These are phyloP conservation scores for Russula sp. DNA, from an alignment of 768 basidiomycete genomes.

Conservation along the genomic window DNA sequence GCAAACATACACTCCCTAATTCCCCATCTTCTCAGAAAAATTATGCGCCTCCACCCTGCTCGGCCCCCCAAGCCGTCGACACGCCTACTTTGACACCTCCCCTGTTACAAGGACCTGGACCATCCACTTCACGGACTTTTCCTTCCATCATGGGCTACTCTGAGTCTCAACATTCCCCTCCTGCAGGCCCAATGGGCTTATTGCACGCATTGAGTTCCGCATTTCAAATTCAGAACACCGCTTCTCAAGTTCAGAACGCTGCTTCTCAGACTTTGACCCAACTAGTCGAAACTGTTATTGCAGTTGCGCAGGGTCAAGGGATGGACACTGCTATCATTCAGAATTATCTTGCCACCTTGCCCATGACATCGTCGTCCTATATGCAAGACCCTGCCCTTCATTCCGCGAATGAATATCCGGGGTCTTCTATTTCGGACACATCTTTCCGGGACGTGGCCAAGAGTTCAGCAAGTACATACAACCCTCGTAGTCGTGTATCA, in stretches of 20 bases:
- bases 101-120: not conserved
- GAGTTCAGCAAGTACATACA: not conserved
- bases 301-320: conserved; percentile 16
- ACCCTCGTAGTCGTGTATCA: not conserved
- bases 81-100: not conserved
- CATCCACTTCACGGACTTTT: not conserved
- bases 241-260: conserved; percentile 6
- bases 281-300: conserved; percentile 18
- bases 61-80: not conserved
- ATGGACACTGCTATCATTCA: conserved; percentile 14
- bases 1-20: not conserved
- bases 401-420: not conserved
- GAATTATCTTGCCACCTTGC: conserved; percentile 14
- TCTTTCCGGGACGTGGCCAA: not conserved
- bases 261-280: conserved; percentile 12
- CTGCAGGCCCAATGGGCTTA: not conserved
- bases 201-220: conserved; percentile 9
- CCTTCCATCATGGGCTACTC: not conserved
- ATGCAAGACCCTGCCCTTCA: not conserved
- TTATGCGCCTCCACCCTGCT: not conserved
- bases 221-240: conserved; percentile 11
- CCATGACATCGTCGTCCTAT: conserved; percentile 1
- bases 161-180: not conserved
- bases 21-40: not conserved
- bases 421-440: not conserved